Conservation (phyloP, 2,329 filamentous ascomycete species). For the Apiospora sp. region DNA sequence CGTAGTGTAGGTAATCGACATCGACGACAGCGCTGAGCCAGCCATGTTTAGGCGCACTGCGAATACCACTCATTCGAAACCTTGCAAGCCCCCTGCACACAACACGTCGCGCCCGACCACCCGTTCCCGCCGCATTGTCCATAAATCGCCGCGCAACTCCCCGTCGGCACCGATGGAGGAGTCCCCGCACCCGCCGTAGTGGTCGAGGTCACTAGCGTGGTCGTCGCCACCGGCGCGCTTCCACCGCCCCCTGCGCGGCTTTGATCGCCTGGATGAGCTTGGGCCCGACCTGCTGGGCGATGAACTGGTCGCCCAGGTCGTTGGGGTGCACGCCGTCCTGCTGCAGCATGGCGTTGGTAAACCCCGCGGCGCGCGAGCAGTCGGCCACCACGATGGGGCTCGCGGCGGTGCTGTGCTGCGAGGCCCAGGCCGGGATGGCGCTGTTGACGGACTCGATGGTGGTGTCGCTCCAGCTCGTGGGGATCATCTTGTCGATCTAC, state of each 20-base stretch:
- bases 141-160: constrained; percentile 39
- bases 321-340: constrained; percentile 51
- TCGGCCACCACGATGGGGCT: constrained; percentile 26
- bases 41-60: constrained; percentile 32
- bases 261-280: constrained; percentile 42
- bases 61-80: constrained; percentile 43
- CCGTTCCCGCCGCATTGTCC: constrained; percentile 46
- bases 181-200: neutral
- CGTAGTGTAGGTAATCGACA: too few species aligned
- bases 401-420: constrained; percentile 11
- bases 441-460: constrained; percentile 45
- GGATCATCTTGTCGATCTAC: constrained; percentile 51
- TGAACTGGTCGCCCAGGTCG: constrained; percentile 42
- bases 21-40: neutral
- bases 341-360: constrained; percentile 37
- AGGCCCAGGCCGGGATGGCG: constrained; percentile 40
- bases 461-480: constrained; percentile 41
- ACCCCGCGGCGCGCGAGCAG: constrained; percentile 35
- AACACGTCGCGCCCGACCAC: constrained; percentile 44
- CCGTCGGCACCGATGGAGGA: constrained; percentile 15
- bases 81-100: constrained; percentile 43
- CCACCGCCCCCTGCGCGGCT: constrained; percentile 22
- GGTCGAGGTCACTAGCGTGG: neutral
- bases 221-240: neutral
- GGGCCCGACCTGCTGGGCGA: constrained; percentile 43